Evolutionary conservation across 768 basidiomycete genomes (phyloP).

Genomic region (Multifurca ochricompacta): DNA sequence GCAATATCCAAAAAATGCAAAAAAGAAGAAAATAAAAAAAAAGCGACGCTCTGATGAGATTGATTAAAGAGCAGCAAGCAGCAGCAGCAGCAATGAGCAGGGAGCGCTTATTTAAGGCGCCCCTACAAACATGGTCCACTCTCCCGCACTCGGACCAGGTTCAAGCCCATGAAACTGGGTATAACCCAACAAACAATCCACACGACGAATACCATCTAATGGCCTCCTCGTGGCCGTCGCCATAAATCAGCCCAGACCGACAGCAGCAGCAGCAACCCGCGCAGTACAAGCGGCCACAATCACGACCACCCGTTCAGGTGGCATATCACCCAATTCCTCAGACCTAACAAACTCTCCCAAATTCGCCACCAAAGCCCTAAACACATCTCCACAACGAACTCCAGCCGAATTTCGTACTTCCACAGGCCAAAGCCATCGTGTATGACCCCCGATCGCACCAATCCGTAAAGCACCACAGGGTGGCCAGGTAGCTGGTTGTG

Average conservation of each 20-base stretch:
- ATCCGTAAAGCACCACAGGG: conserved; percentile 51
- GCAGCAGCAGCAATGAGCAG: neutral
- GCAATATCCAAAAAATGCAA: no score
- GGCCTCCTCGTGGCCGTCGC: no score
- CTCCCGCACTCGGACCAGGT: conserved; percentile 10
- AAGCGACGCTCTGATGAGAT: no score
- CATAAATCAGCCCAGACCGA: no score
- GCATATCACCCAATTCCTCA: conserved; percentile 25
- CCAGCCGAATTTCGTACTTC: conserved; percentile 40
- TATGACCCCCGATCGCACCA: conserved; percentile 43
- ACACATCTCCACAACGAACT: conserved; percentile 44
- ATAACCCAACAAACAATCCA: conserved; percentile 11
- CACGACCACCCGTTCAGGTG: conserved; percentile 8
- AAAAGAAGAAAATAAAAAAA: no score
- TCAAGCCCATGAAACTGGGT: conserved; percentile 12
- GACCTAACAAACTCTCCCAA: conserved; percentile 30
- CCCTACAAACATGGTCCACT: conserved; percentile 20
- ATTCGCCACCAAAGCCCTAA: conserved; percentile 38
- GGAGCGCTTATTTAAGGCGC: neutral
- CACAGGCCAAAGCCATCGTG: conserved; percentile 49
- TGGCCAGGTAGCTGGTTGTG: conserved; percentile 61
- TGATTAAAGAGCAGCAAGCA: no score
- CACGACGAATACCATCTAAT: conserved; percentile 14
- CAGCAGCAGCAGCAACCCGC: conserved; percentile 20
- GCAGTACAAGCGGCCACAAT: conserved; percentile 7